phyloP scores from a whole-genome alignment of 352 stramenopile genomes.

The Pythium periplocum region DNA sequence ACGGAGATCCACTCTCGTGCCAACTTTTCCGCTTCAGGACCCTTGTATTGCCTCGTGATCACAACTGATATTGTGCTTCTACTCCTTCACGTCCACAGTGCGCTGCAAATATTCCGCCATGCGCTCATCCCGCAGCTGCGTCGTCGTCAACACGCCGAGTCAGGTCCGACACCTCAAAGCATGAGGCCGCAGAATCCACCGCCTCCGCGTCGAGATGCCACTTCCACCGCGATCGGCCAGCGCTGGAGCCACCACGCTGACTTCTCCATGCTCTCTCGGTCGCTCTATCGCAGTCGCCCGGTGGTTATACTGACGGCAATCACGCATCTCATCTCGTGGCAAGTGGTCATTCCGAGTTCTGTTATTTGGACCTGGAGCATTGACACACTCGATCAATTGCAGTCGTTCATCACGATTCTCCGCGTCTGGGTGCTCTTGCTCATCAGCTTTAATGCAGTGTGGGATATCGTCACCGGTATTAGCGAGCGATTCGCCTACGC shows the following conservation, averaged over 20 bases:
- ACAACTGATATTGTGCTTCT: slow-evolving; percentile 2
- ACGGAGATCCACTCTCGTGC: too few relatives aligned
- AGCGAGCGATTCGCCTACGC: slow-evolving; percentile 6
- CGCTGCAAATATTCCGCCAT: not conserved
- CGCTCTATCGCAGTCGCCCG: slow-evolving; percentile 7
- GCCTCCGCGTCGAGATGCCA: too few relatives aligned
- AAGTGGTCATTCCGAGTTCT: slow-evolving; percentile 13
- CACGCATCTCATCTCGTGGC: slow-evolving; percentile 8
- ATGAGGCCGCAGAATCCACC: too few relatives aligned
- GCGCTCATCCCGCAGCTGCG: slow-evolving; percentile 8
- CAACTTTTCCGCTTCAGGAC: slow-evolving; percentile 11
- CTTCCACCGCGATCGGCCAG: too few relatives aligned
- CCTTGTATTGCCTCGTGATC: slow-evolving; percentile 9
- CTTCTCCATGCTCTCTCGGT: slow-evolving; percentile 10
- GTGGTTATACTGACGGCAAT: slow-evolving; percentile 1
- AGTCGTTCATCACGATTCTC: slow-evolving; percentile 4
- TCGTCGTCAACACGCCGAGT: too few relatives aligned
- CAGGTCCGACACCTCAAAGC: too few relatives aligned
- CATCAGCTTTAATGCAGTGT: slow-evolving; percentile 11
- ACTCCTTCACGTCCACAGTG: not conserved
- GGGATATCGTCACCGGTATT: slow-evolving; percentile 5
- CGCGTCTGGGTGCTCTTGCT: slow-evolving; percentile 11
- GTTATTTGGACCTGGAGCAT: slow-evolving; percentile 13
- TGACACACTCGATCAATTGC: slow-evolving; percentile 3
- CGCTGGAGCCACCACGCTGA: too few relatives aligned